These are phyloP conservation scores for Talaromyces sp. DNA, from an alignment of 2,329 filamentous ascomycete genomes.

Conservation along the genomic window DNA sequence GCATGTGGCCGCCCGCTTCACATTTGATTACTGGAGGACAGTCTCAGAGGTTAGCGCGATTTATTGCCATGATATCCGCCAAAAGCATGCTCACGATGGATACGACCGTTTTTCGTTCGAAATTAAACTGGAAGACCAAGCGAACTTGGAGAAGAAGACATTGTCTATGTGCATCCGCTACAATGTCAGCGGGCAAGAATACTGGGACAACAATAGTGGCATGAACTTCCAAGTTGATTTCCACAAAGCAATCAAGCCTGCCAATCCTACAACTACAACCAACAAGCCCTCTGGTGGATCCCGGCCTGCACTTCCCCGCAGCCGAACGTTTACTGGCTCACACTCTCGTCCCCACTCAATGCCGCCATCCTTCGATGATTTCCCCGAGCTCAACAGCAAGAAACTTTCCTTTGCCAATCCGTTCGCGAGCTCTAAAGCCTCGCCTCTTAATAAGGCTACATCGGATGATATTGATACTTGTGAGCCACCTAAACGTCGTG, in stretches of 20 bases:
- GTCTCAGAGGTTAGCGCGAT: conserved; percentile 93
- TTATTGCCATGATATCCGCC: conserved; percentile 76
- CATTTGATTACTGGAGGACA: conserved; percentile 97
- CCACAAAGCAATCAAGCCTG: conserved; percentile 70
- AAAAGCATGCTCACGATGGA: conserved; percentile 63
- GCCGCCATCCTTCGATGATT: conserved; percentile 68
- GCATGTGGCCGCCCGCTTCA: conserved; percentile 86
- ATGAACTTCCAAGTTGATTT: conserved; percentile 96
- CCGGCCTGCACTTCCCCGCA: conserved; percentile 65
- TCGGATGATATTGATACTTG: conserved; percentile 68
- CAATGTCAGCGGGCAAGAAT: conserved; percentile 78
- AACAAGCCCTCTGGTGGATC: conserved; percentile 55
- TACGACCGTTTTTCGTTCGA: conserved; percentile 92
- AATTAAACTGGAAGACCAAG: conserved; percentile 88
- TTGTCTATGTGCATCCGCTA: conserved; percentile 92
- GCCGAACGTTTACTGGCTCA: conserved; percentile 59
- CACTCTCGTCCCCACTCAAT: conserved; percentile 53
- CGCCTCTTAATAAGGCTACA: conserved; percentile 73
- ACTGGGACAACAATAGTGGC: conserved; percentile 90
- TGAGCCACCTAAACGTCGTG: conserved; percentile 48
- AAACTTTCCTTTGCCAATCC: conserved; percentile 61
- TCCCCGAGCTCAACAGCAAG: conserved; percentile 63
- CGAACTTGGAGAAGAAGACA: conserved; percentile 89
- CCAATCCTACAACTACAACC: conserved; percentile 48
- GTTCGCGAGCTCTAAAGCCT: conserved; percentile 65